Evolutionary conservation across 345 rosid genomes (phyloP).

Genomic region (Camelina hispida): DNA sequence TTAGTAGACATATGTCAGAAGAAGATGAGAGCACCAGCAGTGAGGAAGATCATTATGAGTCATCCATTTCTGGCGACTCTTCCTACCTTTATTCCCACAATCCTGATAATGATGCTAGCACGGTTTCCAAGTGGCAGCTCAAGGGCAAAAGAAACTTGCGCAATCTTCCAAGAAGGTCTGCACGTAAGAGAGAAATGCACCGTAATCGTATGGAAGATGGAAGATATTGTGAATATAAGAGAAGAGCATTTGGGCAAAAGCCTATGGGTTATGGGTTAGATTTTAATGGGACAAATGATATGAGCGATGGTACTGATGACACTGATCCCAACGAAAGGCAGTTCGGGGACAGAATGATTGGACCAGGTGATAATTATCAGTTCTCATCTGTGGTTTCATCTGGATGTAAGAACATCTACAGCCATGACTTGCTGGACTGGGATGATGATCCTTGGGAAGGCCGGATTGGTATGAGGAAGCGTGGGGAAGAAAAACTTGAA

Average conservation of each 20-base stretch:
- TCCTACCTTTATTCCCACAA: constrained; percentile 56
- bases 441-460: constrained; percentile 63
- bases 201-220: constrained; percentile 49
- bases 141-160: constrained; percentile 91
- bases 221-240: constrained; percentile 51
- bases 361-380: constrained; percentile 51
- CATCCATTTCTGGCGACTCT: constrained; percentile 70
- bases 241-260: constrained; percentile 52
- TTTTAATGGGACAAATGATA: constrained; percentile 46
- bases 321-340: constrained; percentile 55
- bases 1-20: constrained; percentile 50
- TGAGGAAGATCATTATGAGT: constrained; percentile 72
- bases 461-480: constrained; percentile 46
- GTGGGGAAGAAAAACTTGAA: constrained; percentile 50
- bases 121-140: constrained; percentile 86
- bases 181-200: constrained; percentile 43
- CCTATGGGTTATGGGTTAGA: constrained; percentile 48
- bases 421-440: constrained; percentile 56
- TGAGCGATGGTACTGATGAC: constrained; percentile 50
- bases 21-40: constrained; percentile 75
- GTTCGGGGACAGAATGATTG: constrained; percentile 48
- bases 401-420: constrained; percentile 48
- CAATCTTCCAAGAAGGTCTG: constrained; percentile 60
- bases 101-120: constrained; percentile 54
- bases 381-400: constrained; percentile 50